Conservation (phyloP, 192 early-diverging fungal species). For the Phlyctochytrium planicorne region DNA sequence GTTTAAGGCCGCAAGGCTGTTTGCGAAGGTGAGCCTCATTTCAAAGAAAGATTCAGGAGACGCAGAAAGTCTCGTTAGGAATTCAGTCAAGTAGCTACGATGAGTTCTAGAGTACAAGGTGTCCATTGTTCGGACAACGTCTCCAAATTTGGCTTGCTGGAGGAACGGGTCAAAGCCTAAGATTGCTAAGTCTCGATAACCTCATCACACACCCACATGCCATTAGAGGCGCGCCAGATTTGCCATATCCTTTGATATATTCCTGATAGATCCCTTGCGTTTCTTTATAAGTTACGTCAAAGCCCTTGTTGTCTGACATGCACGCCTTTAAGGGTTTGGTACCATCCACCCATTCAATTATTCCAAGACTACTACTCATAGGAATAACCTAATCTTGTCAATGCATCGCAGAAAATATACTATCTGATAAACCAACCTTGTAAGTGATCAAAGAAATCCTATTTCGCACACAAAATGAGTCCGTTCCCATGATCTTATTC, state of each 20-base stretch:
- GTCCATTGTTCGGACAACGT: slow-evolving; percentile 53
- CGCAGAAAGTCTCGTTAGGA: slow-evolving; percentile 57
- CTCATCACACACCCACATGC: no score
- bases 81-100: slow-evolving; percentile 50
- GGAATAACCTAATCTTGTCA: slow-evolving; percentile 39
- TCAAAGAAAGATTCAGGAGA: slow-evolving; percentile 73
- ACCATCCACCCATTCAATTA: slow-evolving; percentile 76
- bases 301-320: slow-evolving; percentile 49
- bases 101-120: slow-evolving; percentile 37
- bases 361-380: slow-evolving; percentile 57
- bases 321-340: slow-evolving; percentile 67
- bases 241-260: no score
- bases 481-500: slow-evolving; percentile 64
- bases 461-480: slow-evolving; percentile 53
- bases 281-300: slow-evolving; percentile 39
- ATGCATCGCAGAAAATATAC: neutral
- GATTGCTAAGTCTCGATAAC: no score
- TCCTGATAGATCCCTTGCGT: no score
- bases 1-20: slow-evolving; percentile 66
- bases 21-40: slow-evolving; percentile 66
- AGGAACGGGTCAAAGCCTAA: slow-evolving; percentile 60
- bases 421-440: slow-evolving; percentile 48
- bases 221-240: no score
- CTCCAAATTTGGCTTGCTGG: slow-evolving; percentile 42
- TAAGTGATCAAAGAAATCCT: slow-evolving; percentile 65